Conservation (phyloP, 2,329 filamentous ascomycete genomes). For the Pseudohalonectria lignicola region DNA sequence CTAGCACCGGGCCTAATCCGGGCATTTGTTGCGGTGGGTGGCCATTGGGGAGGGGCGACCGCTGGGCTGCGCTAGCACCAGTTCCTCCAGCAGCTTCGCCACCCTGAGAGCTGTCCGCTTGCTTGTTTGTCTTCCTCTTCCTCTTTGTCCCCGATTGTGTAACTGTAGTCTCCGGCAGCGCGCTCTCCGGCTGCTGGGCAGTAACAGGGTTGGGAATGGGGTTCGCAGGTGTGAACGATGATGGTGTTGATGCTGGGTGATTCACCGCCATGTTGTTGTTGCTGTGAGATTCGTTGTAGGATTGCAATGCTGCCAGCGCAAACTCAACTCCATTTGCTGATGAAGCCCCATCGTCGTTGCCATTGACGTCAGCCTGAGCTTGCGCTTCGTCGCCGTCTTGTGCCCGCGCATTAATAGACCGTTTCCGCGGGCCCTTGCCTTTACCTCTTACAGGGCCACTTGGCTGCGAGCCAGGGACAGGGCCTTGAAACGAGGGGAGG, state of each 20-base stretch:
- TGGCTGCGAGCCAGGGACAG: too few species aligned
- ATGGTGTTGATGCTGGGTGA: too few species aligned
- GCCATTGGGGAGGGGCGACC: neutral
- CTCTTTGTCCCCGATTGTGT: conserved; percentile 13
- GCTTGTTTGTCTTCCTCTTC: conserved; percentile 16
- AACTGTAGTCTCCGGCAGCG: conserved; percentile 1
- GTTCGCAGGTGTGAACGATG: conserved; percentile 4
- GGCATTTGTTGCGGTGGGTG: too few species aligned
- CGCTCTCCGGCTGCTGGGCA: conserved; percentile 4
- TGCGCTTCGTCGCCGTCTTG: neutral
- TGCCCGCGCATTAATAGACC: too few species aligned
- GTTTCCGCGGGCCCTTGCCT: too few species aligned
- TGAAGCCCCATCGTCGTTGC: neutral
- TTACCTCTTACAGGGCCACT: too few species aligned
- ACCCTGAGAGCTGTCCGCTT: conserved; percentile 1
- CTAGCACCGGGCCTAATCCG: too few species aligned
- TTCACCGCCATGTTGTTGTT: neutral
- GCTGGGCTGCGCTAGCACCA: neutral
- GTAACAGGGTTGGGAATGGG: neutral
- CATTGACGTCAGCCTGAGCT: neutral
- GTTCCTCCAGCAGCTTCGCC: neutral
- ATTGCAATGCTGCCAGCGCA: neutral
- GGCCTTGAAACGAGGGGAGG: too few species aligned
- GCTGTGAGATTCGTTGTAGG: neutral
- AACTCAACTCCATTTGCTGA: neutral